Base-by-base conservation (phyloP, 2,329 filamentous ascomycete genomes). In the Penicillium sp. region DNA sequence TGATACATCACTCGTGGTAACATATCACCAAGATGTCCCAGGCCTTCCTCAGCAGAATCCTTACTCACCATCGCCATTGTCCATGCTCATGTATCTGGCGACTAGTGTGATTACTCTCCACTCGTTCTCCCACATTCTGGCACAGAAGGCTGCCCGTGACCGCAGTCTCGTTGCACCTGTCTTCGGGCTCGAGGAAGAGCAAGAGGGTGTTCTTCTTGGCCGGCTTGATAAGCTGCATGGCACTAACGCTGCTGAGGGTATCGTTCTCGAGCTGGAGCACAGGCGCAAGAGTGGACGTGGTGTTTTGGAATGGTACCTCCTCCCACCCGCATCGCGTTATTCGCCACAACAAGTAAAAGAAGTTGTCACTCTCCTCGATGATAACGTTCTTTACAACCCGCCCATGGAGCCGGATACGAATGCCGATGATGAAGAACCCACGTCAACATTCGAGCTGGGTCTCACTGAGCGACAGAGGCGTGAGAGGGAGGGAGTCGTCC, bases 401-500 rank as follows among this genome's bases (percentile, higher is more conserved):
- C 71, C 75, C 2, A 69, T 68, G 38, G 71, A 72, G 8, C 65
- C 64, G 2, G 65, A 67, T 2, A 61, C 59, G 0, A 70, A 62
- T 2, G 66, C 60, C 1, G 77, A 66, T 1, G 77, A 78, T 22
- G 77, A 77, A 27, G 75, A 81, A 48, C 79, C 80, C 4, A 80
- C 82, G 58, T 85, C 86, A 8, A 95, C 91, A 0, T 98, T 98
- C 64, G 85, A 86, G 54, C 70, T 98, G 3, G 84, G 85, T 0
- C 72, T 98, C 49, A 97, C 91, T 14, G 91, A 95, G 49, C 89
- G 93, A 73, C 93, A 98, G 72, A 80, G 86, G 58, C 77, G 78
- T 54, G 91, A 95, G 41, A 76, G 93, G 22, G 91, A 96, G 60
- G 87, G 86, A 0, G 87, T 98, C 7, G 87, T 97, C 32, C 67